These are phyloP conservation scores for Solanum commersonii DNA, from an alignment of 257 asterid genomes.

Conservation along the genomic window DNA sequence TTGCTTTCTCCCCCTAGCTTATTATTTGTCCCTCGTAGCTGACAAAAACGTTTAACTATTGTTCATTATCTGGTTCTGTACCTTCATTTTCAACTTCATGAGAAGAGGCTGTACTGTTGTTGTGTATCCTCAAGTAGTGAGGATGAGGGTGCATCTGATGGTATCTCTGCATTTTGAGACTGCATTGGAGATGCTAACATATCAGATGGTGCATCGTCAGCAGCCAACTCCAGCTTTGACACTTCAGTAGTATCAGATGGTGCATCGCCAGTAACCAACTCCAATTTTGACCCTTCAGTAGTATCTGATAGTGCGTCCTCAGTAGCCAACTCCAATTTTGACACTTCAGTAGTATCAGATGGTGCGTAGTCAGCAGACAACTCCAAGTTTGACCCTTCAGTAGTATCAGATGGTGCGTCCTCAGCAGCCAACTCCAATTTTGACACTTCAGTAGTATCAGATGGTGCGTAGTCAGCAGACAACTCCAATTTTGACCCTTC, in stretches of 20 bases:
- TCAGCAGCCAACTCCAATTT: background rate
- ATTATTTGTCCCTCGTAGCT: background rate
- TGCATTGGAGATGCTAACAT: background rate
- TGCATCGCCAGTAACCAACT: background rate
- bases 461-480: constrained; percentile 26
- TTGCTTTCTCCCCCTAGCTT: background rate
- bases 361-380: background rate
- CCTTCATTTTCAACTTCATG: constrained; percentile 16
- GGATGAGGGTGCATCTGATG: background rate
- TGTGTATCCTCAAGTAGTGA: constrained; percentile 14
- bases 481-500: background rate
- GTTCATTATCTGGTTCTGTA: constrained; percentile 12
- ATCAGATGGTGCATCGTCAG: constrained; percentile 26
- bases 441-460: background rate
- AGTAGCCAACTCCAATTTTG: constrained; percentile 7
- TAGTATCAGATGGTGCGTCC: background rate
- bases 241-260: constrained; percentile 36
- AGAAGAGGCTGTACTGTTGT: background rate
- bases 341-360: constrained; percentile 31
- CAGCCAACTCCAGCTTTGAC: constrained; percentile 19
- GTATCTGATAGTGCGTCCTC: constrained; percentile 18
- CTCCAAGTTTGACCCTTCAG: constrained; percentile 28
- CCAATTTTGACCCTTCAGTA: constrained; percentile 30
- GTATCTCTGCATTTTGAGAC: background rate
- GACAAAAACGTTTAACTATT: background rate